Percentiles rank a stretch among this genome's conserved stretches.
Evolutionary conservation across 768 basidiomycete genomes (phyloP).

Genomic region (Leccinum aurantiacum): DNA sequence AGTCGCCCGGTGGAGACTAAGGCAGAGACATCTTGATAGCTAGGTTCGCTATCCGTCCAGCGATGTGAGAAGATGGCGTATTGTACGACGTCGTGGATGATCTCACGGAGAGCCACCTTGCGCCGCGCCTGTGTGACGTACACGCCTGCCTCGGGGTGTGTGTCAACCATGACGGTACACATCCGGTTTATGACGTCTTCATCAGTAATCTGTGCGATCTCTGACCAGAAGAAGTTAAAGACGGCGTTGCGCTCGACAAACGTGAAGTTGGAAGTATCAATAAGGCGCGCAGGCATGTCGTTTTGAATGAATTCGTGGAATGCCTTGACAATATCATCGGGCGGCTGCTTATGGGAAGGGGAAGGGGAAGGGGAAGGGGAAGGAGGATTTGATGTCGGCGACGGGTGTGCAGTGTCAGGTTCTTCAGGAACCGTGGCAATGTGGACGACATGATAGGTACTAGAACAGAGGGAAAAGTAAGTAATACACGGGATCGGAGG

Average conservation of each 20-base stretch:
- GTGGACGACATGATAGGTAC: background rate
- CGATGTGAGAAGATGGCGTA: slow-evolving; percentile 31
- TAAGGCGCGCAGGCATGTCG: slow-evolving; percentile 28
- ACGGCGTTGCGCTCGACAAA: slow-evolving; percentile 25
- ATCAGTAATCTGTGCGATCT: slow-evolving; percentile 20
- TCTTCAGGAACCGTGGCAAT: background rate
- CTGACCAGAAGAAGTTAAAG: slow-evolving; percentile 17
- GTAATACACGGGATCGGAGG: background rate
- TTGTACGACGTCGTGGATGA: slow-evolving; percentile 16
- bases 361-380: no score
- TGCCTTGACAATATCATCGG: slow-evolving; percentile 5
- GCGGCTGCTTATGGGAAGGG: background rate
- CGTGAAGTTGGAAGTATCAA: slow-evolving; percentile 21
- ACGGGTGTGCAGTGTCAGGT: background rate
- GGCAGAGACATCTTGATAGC: slow-evolving; percentile 16
- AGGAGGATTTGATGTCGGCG: background rate
- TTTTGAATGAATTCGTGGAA: slow-evolving; percentile 27
- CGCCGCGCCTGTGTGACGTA: slow-evolving; percentile 11
- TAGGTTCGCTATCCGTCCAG: slow-evolving; percentile 25
- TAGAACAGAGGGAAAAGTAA: background rate
- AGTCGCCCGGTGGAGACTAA: background rate
- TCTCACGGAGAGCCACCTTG: slow-evolving; percentile 18
- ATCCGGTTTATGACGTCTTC: slow-evolving; percentile 14
- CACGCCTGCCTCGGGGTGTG: slow-evolving; percentile 12
- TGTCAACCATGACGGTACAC: background rate